Base-by-base conservation (phyloP, 345 rosid genomes). In the Sonneratia alba region DNA sequence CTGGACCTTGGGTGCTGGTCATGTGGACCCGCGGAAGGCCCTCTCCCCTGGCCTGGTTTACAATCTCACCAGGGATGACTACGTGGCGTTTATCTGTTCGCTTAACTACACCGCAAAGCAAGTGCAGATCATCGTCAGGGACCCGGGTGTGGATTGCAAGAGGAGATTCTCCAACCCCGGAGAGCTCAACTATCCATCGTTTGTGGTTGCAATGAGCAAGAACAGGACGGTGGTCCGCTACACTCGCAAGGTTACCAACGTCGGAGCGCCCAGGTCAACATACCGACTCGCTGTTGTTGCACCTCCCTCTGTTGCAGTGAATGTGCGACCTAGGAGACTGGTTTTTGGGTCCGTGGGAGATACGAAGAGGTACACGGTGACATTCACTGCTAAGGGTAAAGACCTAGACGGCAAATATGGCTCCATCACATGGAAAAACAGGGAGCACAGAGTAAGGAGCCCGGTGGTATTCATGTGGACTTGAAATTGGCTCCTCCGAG, bases 111-210 rank as follows among this genome's bases (percentile, higher is more conserved):
- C 87, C 9, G 19, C 70, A 0, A 86, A 84, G n/a, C 90, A 85
- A 45, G 82, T 93, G 63, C 81, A 84, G 61, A 72, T 83, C 27
- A 78, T 93, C 6, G 90, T 86, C 36, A 89, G 87, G 75, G 81
- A 87, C 5, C 93, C 90, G 27, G 83, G 80, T 36, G 47, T 84
- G 34, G 85, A 83, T 2, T 93, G 98, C 73, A 51, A 83, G 0
- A 83, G 21, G 66, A 93, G 85, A 76, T 81, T 87, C 76, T 48
- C 79, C 0, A 83, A 83, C 81, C 97, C 96, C 0, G 98, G 97
- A 4, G 76, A 84, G n/a, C 94, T 93, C 73, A 93, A 93, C 77
- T 93, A 93, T 75, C 98, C 94, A 2, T 91, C 96, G 0, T 93
- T 93, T 83, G 88, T 97, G 0, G 89, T 91, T 42, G 59, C 84